Percentiles rank a stretch among this genome's conserved stretches.
phyloP scores from a whole-genome alignment of 768 basidiomycete genomes.

The Mycena galopus region DNA sequence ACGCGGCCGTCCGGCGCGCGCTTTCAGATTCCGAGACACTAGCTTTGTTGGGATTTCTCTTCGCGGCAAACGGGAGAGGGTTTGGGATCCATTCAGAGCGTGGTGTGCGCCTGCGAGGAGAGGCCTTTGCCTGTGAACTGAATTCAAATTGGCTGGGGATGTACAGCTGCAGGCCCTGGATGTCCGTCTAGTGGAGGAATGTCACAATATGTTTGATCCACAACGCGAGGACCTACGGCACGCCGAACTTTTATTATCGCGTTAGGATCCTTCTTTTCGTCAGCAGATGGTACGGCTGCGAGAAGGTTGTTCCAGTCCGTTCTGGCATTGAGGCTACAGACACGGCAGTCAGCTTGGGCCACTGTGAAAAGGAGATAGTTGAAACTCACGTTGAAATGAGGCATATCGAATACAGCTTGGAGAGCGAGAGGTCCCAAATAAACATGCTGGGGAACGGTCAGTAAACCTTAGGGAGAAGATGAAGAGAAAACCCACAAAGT shows the following conservation, averaged over 20 bases:
- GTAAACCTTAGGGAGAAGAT: background rate
- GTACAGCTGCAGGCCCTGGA: constrained; percentile 34
- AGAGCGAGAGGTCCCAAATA: constrained; percentile 36
- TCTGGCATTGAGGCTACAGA: constrained; percentile 27
- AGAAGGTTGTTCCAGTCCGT: constrained; percentile 34
- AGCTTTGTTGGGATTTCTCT: background rate
- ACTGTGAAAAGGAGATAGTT: background rate
- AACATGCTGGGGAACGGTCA: constrained; percentile 14
- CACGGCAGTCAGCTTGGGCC: background rate
- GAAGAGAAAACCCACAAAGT: constrained; percentile 4
- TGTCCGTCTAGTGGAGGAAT: constrained; percentile 12
- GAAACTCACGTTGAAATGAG: constrained; percentile 29
- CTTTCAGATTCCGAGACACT: background rate
- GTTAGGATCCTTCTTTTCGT: constrained; percentile 3
- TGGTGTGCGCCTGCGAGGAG: constrained; percentile 18
- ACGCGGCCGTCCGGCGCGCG: constrained; percentile 26
- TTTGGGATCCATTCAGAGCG: constrained; percentile 1
- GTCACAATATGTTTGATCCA: background rate
- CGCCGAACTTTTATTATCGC: constrained; percentile 29
- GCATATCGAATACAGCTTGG: constrained; percentile 31
- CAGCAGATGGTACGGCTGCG: background rate
- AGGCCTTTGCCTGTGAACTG: background rate
- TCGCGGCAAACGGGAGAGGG: constrained; percentile 1
- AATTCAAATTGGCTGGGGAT: constrained; percentile 26
- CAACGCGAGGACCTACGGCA: constrained; percentile 9